Conservation (phyloP, 768 basidiomycete species). For the Guyanaporus albipodus region DNA sequence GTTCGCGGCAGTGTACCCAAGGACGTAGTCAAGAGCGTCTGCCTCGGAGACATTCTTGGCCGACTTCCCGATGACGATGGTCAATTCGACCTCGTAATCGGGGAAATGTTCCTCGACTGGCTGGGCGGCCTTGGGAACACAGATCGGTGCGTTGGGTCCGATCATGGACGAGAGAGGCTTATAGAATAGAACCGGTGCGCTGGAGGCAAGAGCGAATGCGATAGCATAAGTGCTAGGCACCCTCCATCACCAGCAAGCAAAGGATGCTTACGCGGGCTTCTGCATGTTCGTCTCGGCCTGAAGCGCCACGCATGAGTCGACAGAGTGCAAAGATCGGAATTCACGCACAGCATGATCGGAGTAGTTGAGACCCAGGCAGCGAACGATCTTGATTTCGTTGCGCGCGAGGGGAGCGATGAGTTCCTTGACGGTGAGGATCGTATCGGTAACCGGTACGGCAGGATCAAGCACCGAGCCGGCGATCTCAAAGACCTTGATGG, state of each 20-base stretch:
- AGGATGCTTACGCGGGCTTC: constrained; percentile 53
- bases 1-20: constrained; percentile 78
- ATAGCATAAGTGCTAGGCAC: not conserved
- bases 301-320: not conserved
- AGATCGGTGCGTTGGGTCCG: constrained; percentile 62
- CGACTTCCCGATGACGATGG: constrained; percentile 77
- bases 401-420: constrained; percentile 67
- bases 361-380: constrained; percentile 81
- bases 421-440: constrained; percentile 63
- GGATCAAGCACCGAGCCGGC: constrained; percentile 66
- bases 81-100: constrained; percentile 81
- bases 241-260: too few relatives aligned
- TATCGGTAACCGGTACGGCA: constrained; percentile 57
- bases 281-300: constrained; percentile 66
- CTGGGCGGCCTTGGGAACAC: constrained; percentile 64
- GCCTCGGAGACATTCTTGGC: constrained; percentile 77
- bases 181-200: constrained; percentile 74
- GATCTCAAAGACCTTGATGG: constrained; percentile 70
- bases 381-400: constrained; percentile 63
- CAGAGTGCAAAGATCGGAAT: not conserved
- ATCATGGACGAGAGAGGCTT: constrained; percentile 71
- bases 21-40: constrained; percentile 81
- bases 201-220: constrained; percentile 17
- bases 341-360: constrained; percentile 70
- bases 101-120: constrained; percentile 67